Evolutionary conservation across 179 eudicot species (phyloP).

Genomic region (Drosera spatulata): DNA sequence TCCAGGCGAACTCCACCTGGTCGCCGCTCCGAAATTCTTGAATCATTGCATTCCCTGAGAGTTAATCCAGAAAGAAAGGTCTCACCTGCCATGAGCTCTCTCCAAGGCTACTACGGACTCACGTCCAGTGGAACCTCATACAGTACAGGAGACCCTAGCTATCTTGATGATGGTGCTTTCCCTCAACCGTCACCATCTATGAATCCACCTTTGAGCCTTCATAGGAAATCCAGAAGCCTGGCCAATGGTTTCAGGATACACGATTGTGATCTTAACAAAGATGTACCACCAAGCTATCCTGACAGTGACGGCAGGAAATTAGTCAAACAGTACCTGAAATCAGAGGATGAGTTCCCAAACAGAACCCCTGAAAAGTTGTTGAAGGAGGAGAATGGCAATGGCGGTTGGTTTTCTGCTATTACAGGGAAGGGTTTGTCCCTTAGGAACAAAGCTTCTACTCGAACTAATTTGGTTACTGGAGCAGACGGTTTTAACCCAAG

Average conservation of each 20-base stretch:
- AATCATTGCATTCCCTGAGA: conserved; percentile 56
- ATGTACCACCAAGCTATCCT: conserved; percentile 13
- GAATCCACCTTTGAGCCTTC: conserved; percentile 51
- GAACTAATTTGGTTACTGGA: conserved; percentile 43
- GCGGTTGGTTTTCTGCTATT: conserved; percentile 60
- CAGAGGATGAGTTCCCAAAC: conserved; percentile 42
- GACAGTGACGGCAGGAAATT: conserved; percentile 43
- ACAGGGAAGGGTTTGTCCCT: conserved; percentile 79
- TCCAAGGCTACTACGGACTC: conserved; percentile 85
- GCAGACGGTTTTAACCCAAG: conserved; percentile 28
- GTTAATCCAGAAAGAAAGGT: conserved; percentile 42
- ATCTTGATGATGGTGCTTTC: conserved; percentile 34
- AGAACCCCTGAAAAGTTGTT: conserved; percentile 60
- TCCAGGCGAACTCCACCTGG: conserved; percentile 41
- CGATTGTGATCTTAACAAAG: conserved; percentile 30
- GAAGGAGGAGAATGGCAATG: conserved; percentile 54
- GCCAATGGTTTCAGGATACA: conserved; percentile 44
- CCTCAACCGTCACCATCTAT: conserved; percentile 20
- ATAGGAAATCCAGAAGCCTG: conserved; percentile 62
- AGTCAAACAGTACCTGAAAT: conserved; percentile 42
- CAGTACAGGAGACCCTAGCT: conserved; percentile 32
- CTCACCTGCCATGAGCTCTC: conserved; percentile 72
- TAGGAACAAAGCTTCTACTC: conserved; percentile 63
- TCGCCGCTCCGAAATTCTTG: conserved; percentile 56
- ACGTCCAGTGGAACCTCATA: conserved; percentile 14